These are phyloP conservation scores for Chlamydomonas sphaeroides DNA, from an alignment of 139 green algal genomes.

Conservation along the genomic window DNA sequence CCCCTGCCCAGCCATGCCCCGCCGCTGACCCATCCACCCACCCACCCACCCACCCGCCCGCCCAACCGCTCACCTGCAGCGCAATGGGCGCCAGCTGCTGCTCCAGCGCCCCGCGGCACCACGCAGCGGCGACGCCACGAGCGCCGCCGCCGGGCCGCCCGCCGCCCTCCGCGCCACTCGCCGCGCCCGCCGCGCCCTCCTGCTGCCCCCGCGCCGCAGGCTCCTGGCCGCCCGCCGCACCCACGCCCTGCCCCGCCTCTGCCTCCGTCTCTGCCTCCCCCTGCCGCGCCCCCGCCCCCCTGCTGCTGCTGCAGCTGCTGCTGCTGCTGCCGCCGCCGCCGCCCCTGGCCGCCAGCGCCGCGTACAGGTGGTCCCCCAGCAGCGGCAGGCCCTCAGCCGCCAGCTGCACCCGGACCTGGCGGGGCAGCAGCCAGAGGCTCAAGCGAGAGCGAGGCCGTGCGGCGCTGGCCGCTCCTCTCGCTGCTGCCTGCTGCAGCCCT, in stretches of 20 bases:
- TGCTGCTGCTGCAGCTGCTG: neutral
- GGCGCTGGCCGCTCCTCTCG: too few relatives aligned
- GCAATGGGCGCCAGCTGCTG: constrained; percentile 5
- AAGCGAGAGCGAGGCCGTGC: too few relatives aligned
- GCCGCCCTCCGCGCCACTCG: neutral
- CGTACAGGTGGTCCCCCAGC: constrained; percentile 81
- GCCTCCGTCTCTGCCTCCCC: neutral
- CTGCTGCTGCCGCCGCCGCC: neutral
- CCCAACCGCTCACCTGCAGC: neutral
- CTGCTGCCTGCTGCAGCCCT: too few relatives aligned
- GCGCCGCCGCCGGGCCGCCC: too few relatives aligned
- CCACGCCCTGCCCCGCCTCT: neutral
- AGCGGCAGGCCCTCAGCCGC: constrained; percentile 71
- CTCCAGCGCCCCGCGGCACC: constrained; percentile 11
- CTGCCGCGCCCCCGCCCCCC: neutral
- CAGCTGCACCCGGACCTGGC: constrained; percentile 83
- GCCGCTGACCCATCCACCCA: too few relatives aligned
- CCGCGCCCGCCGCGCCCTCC: neutral
- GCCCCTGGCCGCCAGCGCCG: constrained; percentile 34
- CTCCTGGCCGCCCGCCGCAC: neutral
- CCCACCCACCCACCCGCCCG: neutral
- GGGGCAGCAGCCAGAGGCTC: too few relatives aligned
- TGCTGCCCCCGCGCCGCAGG: neutral
- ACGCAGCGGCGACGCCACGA: neutral
- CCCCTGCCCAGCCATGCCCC: too few relatives aligned